Conservation (phyloP, 2,329 filamentous ascomycete genomes). For the Blumeria graminis region DNA sequence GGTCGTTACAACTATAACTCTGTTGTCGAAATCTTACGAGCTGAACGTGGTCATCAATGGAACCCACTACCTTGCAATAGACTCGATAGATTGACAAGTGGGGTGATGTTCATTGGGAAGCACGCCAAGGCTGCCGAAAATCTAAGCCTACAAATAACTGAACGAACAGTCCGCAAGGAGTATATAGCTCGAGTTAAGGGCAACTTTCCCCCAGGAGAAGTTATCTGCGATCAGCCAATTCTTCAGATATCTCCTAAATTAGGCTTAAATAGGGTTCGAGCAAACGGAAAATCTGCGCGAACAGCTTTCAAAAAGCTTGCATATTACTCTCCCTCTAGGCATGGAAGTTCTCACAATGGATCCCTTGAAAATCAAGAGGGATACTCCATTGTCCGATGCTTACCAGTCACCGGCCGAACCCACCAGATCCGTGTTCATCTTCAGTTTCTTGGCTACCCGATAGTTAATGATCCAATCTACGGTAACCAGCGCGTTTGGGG, state of each 20-base stretch:
- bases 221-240: conserved; percentile 84
- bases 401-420: conserved; percentile 79
- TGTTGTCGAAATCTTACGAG: conserved; percentile 75
- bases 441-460: conserved; percentile 83
- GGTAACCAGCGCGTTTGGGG: conserved; percentile 88
- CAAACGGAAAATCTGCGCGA: conserved; percentile 68
- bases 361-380: conserved; percentile 30
- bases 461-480: conserved; percentile 94
- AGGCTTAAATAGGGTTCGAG: conserved; percentile 79
- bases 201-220: conserved; percentile 71
- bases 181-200: conserved; percentile 83
- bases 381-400: conserved; percentile 84
- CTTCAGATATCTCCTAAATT: conserved; percentile 86
- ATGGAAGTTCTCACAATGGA: conserved; percentile 18
- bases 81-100: conserved; percentile 81
- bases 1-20: conserved; percentile 93
- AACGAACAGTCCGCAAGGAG: conserved; percentile 74
- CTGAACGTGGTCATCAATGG: conserved; percentile 36
- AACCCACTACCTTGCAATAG: conserved; percentile 56
- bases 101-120: conserved; percentile 96
- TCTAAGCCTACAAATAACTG: conserved; percentile 52
- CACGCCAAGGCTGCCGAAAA: conserved; percentile 53
- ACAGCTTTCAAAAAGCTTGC: conserved; percentile 82
- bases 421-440: conserved; percentile 90
- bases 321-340: conserved; percentile 48